Conservation (phyloP, 768 basidiomycete genomes). For the Dioszegia crocea region DNA sequence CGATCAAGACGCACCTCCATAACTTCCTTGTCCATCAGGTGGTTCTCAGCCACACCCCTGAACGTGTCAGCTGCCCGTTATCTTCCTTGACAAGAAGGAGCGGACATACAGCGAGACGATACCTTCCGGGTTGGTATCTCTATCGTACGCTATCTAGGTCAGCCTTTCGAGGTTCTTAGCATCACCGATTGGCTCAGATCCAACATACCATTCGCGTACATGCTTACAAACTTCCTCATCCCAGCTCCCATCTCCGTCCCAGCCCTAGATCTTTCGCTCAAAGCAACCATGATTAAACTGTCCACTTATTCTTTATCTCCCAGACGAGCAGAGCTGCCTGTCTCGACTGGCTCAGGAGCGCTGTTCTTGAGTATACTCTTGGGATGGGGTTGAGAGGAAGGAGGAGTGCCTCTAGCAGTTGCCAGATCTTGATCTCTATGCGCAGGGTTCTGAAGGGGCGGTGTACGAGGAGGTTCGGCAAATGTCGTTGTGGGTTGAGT, state of each 20-base stretch:
- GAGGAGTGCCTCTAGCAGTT: neutral
- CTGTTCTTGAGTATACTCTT: constrained; percentile 1
- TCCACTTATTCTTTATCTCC: neutral
- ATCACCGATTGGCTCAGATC: no score
- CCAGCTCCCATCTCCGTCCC: constrained; percentile 5
- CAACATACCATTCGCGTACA: constrained; percentile 10
- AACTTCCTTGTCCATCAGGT: constrained; percentile 41
- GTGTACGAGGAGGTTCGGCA: constrained; percentile 1
- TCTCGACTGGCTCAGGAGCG: neutral
- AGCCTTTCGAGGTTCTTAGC: no score
- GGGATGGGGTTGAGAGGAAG: neutral
- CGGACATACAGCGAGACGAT: constrained; percentile 34
- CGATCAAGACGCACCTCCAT: constrained; percentile 21
- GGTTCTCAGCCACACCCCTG: constrained; percentile 43
- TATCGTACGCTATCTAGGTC: neutral
- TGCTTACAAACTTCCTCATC: constrained; percentile 5
- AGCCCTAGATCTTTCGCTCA: neutral
- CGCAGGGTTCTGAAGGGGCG: neutral
- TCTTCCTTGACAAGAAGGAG: neutral
- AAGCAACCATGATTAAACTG: neutral
- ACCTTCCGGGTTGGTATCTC: constrained; percentile 34
- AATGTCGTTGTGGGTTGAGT: neutral
- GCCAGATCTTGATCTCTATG: constrained; percentile 3
- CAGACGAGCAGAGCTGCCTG: no score
- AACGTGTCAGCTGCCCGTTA: neutral